phyloP scores from a whole-genome alignment of 306 rosid species.

The Trifolium repens region DNA sequence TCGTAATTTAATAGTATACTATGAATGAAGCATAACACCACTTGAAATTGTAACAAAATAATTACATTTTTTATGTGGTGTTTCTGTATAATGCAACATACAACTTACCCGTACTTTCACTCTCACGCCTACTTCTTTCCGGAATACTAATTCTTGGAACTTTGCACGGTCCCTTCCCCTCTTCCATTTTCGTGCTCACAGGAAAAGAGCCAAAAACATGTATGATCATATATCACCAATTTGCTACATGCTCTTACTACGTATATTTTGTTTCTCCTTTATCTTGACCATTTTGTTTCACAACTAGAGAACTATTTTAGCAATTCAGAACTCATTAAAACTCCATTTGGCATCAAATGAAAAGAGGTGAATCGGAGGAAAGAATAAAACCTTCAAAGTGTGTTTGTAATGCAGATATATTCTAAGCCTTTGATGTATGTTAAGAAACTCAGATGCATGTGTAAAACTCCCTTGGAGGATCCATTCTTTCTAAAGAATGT shows the following conservation, averaged over 20 bases:
- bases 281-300: background rate
- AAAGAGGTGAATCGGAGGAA: background rate
- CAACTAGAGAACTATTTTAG: too few relatives aligned
- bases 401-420: background rate
- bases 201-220: background rate
- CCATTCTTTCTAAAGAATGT: too few relatives aligned
- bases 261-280: too few relatives aligned
- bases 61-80: background rate
- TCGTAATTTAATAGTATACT: conserved; percentile 28
- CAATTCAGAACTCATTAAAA: background rate
- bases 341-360: background rate
- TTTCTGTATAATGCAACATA: background rate
- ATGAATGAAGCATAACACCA: conserved; percentile 23
- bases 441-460: too few relatives aligned
- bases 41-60: conserved; percentile 5
- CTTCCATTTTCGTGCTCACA: background rate
- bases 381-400: background rate
- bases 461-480: too few relatives aligned
- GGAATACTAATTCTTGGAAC: background rate
- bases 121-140: background rate
- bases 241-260: background rate
- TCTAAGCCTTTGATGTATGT: too few relatives aligned
- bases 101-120: background rate
- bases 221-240: background rate
- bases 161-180: background rate